These are phyloP conservation scores for Betula pendula DNA, from an alignment of 306 rosid genomes.

Conservation along the genomic window DNA sequence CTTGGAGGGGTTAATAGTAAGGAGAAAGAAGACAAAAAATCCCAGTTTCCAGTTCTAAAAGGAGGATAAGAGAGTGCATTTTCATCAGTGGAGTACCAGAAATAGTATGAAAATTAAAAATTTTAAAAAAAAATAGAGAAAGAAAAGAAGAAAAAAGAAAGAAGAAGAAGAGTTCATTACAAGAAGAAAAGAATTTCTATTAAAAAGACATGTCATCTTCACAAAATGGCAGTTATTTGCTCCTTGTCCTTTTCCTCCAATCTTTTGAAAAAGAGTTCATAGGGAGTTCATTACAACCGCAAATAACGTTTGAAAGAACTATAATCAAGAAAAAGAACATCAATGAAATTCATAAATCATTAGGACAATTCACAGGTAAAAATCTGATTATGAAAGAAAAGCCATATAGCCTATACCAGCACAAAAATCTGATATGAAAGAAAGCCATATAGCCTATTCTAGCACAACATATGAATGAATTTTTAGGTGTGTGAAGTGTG, in stretches of 20 bases:
- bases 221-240: not conserved
- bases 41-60: not conserved
- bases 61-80: not conserved
- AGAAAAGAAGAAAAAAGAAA: not conserved
- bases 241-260: not conserved
- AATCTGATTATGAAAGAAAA: conserved; percentile 5
- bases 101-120: not conserved
- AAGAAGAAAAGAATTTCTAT: not conserved
- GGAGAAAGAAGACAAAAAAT: not conserved
- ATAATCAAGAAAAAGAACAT: conserved; percentile 13
- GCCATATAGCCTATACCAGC: conserved; percentile 15
- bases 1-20: not conserved
- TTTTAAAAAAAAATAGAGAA: no score
- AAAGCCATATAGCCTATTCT: conserved; percentile 24
- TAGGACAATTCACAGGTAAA: conserved; percentile 10
- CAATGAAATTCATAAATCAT: conserved; percentile 4
- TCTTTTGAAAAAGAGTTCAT: not conserved
- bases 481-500: not conserved
- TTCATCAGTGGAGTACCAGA: not conserved
- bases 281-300: not conserved
- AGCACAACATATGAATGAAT: not conserved
- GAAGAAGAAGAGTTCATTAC: not conserved
- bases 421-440: not conserved
- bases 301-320: conserved; percentile 20
- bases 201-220: not conserved